Evolutionary conservation across 2,329 filamentous ascomycete species (phyloP).

Genomic region (Beauveria varroae): DNA sequence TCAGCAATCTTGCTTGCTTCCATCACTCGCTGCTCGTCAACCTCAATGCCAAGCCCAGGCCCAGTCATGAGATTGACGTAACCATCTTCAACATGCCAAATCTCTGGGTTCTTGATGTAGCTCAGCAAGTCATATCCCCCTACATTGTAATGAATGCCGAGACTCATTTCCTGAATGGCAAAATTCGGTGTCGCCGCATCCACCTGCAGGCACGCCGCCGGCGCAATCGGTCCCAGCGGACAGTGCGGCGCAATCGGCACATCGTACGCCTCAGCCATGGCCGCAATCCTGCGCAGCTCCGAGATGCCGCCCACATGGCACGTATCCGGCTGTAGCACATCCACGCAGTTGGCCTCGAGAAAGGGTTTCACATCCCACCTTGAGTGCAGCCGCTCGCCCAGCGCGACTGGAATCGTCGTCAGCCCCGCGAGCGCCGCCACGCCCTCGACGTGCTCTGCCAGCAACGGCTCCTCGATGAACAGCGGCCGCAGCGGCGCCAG

Average conservation of each 20-base stretch:
- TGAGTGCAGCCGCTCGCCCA: slow-evolving; percentile 64
- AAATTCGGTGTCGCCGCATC: slow-evolving; percentile 56
- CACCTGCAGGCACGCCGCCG: slow-evolving; percentile 65
- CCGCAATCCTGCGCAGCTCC: slow-evolving; percentile 60
- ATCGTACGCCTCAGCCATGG: slow-evolving; percentile 67
- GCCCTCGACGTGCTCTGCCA: slow-evolving; percentile 60
- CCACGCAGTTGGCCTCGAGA: slow-evolving; percentile 59
- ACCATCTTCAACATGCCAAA: slow-evolving; percentile 60
- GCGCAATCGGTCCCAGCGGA: slow-evolving; percentile 63
- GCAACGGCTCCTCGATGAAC: slow-evolving; percentile 69
- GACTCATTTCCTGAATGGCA: slow-evolving; percentile 69
- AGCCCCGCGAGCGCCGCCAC: slow-evolving; percentile 41
- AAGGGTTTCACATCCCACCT: slow-evolving; percentile 70
- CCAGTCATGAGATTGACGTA: slow-evolving; percentile 54
- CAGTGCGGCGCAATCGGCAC: slow-evolving; percentile 68
- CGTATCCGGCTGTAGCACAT: slow-evolving; percentile 68
- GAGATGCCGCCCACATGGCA: slow-evolving; percentile 66
- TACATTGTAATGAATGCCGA: slow-evolving; percentile 74
- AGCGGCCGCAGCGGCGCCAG: slow-evolving; percentile 62
- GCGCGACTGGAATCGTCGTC: slow-evolving; percentile 58
- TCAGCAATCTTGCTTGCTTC: slow-evolving; percentile 48
- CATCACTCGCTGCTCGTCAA: slow-evolving; percentile 62
- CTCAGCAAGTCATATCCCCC: slow-evolving; percentile 57
- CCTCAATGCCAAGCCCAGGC: slow-evolving; percentile 60
- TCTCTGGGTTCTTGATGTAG: slow-evolving; percentile 56